Base-by-base conservation (phyloP, 768 basidiomycete species). In the Tulasnella sp. region DNA sequence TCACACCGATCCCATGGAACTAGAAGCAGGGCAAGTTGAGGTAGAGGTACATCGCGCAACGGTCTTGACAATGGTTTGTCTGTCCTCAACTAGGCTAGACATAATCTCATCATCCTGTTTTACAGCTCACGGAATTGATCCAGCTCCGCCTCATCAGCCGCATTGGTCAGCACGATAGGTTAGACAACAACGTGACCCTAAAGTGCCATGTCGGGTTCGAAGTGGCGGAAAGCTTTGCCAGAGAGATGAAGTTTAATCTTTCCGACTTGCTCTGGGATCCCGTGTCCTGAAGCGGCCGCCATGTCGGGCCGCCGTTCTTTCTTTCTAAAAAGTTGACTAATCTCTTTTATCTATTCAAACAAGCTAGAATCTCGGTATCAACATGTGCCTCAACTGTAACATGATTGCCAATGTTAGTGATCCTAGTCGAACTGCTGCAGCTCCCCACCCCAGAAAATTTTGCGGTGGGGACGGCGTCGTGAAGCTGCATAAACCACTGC, bases 141-240 rank as follows among this genome's bases (percentile, higher is more conserved):
- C 86, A 88, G 3, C 88, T 89, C 85, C 88, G 90, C 5, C 86
- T 92, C 15, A 83, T 95, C n/a, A 88, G 91, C 78, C 87, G 92
- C 9, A 90, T 88, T 4, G 77, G 77, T 90, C 11, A 85, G 87
- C 3, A 61, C 84, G 93, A 94, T 61, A 88, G 87, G 80, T 83
- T 93, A 37, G 92, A 94, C 73, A 91, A 90, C 0, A 88, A 91
- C 0, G 89, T 92, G 0, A 88, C 86, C 84, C 92, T 92, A 83
- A 94, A 92, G 81, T 92, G 90, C 81, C 91, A 89, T 0, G 86
- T 94, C n/a, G 87, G 88, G 20, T 88, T 91, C 74, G 88, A 90
- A 1, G 84, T 87, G 6, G 88, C 88, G 1, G 81, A 89, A 77
- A 82, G 82, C 4, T 83, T 93, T 10, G 90, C 92, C 20, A 88